Percentiles rank a stretch among this genome's conserved stretches.
These are phyloP conservation scores for Lasiosphaeria hispida DNA, from an alignment of 495 filamentous ascomycete species.

Conservation along the genomic window DNA sequence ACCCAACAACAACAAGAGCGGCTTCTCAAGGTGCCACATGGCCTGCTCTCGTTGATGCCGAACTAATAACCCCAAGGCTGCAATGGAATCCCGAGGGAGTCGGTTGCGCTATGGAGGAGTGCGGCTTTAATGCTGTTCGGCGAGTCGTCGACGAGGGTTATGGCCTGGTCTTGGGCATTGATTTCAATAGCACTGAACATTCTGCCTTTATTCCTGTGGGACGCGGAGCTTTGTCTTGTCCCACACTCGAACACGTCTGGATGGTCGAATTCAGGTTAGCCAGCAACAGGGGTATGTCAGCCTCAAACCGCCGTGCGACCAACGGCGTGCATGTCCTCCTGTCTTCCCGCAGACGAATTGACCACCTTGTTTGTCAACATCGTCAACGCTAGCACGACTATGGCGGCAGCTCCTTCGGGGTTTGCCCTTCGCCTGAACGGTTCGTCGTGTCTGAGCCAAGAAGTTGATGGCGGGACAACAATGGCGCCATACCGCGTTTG, in stretches of 20 bases:
- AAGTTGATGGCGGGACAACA: conserved; percentile 1
- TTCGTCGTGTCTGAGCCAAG: conserved; percentile 1
- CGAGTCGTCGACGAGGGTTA: neutral
- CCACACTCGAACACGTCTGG: too few species aligned
- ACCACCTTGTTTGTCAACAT: neutral
- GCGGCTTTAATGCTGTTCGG: too few species aligned
- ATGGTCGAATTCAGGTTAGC: too few species aligned
- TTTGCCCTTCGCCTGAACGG: conserved; percentile 8
- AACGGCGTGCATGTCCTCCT: too few species aligned
- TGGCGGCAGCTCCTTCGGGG: conserved; percentile 6
- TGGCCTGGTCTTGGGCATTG: neutral
- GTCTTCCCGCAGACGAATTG: neutral
- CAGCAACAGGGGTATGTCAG: too few species aligned
- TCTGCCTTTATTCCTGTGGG: too few species aligned
- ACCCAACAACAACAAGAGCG: neutral
- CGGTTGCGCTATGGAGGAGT: too few species aligned
- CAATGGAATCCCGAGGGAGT: too few species aligned
- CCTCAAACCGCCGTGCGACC: too few species aligned
- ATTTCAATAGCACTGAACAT: neutral
- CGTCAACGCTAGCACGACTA: neutral
- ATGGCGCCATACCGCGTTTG: conserved; percentile 2
- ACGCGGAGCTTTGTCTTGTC: too few species aligned
- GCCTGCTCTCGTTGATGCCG: neutral
- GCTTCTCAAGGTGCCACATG: neutral
- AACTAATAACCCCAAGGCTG: too few species aligned